These are phyloP conservation scores for Phoma sp. DNA, from an alignment of 2,329 filamentous ascomycete species.

Conservation along the genomic window DNA sequence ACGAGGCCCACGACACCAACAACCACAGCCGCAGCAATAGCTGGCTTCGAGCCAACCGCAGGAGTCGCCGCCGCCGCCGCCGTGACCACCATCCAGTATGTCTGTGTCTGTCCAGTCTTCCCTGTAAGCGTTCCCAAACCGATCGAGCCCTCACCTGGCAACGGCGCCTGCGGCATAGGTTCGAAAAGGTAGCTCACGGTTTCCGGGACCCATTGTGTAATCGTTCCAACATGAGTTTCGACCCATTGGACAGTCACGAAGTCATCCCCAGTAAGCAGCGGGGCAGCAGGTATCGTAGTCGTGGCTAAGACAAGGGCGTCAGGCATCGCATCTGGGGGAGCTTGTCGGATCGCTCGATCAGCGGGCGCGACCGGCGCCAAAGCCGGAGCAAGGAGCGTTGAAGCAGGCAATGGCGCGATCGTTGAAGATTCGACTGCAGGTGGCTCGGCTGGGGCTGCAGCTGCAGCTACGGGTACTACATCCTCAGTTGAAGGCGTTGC, in stretches of 20 bases:
- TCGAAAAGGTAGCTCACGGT: constrained; percentile 38
- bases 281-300: not conserved
- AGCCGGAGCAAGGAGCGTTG: constrained; percentile 2
- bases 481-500: constrained; percentile 1
- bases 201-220: constrained; percentile 41
- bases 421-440: constrained; percentile 5
- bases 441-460: constrained; percentile 3
- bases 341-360: constrained; percentile 10
- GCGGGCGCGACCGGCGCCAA: not conserved
- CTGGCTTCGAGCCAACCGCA: constrained; percentile 20
- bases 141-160: constrained; percentile 38
- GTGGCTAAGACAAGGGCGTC: constrained; percentile 2
- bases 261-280: constrained; percentile 15
- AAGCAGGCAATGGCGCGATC: not conserved
- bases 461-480: not conserved
- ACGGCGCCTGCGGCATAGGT: constrained; percentile 25
- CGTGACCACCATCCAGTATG: constrained; percentile 24
- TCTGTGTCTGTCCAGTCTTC: constrained; percentile 35
- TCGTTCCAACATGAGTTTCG: constrained; percentile 36
- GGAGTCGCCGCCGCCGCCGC: constrained; percentile 33
- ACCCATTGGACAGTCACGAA: constrained; percentile 43
- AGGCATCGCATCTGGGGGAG: constrained; percentile 1
- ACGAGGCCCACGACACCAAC: constrained; percentile 31
- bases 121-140: constrained; percentile 46
- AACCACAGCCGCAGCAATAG: constrained; percentile 30